phyloP scores from a whole-genome alignment of 1,139 yeast genomes.

The Taiozyma sp. region DNA sequence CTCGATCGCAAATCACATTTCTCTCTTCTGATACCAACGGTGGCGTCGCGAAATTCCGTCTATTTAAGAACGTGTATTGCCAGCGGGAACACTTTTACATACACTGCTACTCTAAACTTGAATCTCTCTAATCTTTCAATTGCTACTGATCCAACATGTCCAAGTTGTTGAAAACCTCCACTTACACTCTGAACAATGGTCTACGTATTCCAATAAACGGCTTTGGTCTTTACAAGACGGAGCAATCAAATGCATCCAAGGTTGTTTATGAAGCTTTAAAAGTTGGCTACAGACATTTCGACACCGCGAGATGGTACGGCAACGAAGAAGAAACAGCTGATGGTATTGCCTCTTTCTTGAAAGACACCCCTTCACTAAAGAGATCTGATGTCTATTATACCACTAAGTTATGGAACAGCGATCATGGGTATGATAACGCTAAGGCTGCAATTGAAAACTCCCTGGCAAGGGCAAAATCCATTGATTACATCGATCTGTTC shows the following conservation, averaged over 20 bases:
- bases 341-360: constrained; percentile 12
- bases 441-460: constrained; percentile 9
- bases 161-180: background rate
- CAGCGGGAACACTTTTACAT: background rate
- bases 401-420: constrained; percentile 12
- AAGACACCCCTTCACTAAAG: constrained; percentile 7
- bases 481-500: constrained; percentile 17
- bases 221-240: constrained; percentile 13
- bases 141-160: background rate
- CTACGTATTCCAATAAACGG: constrained; percentile 13
- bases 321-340: constrained; percentile 13
- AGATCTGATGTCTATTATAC: constrained; percentile 14
- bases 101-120: too few species aligned
- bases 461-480: constrained; percentile 5
- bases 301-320: constrained; percentile 11
- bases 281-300: constrained; percentile 20
- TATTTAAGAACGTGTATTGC: background rate
- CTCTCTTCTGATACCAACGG: background rate
- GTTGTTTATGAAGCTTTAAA: constrained; percentile 20
- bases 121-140: too few species aligned
- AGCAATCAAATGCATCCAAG: constrained; percentile 3
- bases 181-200: constrained; percentile 14
- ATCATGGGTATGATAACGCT: constrained; percentile 9
- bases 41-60: background rate
- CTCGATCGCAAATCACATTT: too few species aligned